These are phyloP conservation scores for Colletotrichum spinosum DNA, from an alignment of 2,329 filamentous ascomycete species.

Conservation along the genomic window DNA sequence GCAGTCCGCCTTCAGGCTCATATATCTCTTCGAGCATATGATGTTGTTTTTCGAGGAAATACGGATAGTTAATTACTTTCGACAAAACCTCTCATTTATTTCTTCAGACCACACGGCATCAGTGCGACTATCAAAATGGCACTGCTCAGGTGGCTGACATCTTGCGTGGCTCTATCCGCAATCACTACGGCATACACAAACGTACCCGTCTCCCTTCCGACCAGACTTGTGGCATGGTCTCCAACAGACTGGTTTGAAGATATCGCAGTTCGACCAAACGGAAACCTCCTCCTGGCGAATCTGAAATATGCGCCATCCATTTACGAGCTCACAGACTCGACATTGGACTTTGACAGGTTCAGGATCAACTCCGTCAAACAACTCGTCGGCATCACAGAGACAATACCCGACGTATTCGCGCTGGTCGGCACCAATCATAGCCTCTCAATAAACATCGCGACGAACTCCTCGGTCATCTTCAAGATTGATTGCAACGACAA, in stretches of 20 bases:
- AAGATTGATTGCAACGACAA: not conserved
- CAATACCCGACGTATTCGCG: constrained; percentile 37
- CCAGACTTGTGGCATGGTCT: constrained; percentile 37
- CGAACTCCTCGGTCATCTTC: not conserved
- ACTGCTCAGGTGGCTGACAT: too few species aligned
- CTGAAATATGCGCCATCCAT: constrained; percentile 20
- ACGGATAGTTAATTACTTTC: too few species aligned
- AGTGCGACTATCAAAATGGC: too few species aligned
- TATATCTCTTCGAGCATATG: too few species aligned
- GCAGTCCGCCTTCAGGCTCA: too few species aligned
- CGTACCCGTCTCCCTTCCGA: not conserved
- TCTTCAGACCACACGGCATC: too few species aligned
- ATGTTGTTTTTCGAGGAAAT: too few species aligned
- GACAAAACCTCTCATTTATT: too few species aligned
- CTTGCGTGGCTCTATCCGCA: too few species aligned
- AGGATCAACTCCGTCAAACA: constrained; percentile 15
- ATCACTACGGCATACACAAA: too few species aligned
- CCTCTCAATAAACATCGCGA: constrained; percentile 5
- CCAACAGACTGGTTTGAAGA: constrained; percentile 48
- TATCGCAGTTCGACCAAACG: constrained; percentile 45
- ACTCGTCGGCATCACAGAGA: constrained; percentile 38
- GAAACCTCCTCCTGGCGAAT: constrained; percentile 46
- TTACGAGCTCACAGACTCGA: constrained; percentile 20
- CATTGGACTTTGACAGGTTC: not conserved
- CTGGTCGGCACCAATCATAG: constrained; percentile 33